Conservation (phyloP, 441 rosid genomes). For the Populus hybrid region DNA sequence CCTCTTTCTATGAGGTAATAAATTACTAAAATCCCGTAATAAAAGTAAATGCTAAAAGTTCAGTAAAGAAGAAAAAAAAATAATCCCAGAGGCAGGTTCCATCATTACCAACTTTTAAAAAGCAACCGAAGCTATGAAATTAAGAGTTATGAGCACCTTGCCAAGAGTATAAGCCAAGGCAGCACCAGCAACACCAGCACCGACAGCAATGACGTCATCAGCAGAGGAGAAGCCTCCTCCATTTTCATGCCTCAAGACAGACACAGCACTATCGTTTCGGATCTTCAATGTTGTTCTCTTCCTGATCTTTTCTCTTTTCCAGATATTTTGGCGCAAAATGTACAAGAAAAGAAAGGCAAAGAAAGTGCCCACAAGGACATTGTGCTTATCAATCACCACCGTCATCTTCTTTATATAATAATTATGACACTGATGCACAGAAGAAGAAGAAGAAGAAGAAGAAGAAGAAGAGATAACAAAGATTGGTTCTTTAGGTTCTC, state of each 20-base stretch:
- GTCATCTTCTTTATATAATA: slow-evolving; percentile 11
- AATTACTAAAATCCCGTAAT: not conserved
- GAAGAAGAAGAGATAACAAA: not conserved
- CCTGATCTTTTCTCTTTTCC: slow-evolving; percentile 12
- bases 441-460: no score
- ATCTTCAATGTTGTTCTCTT: not conserved
- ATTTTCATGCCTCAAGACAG: slow-evolving; percentile 11
- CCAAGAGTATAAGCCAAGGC: slow-evolving; percentile 78
- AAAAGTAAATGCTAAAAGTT: not conserved
- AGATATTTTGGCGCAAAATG: slow-evolving; percentile 27
- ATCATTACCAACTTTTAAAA: not conserved
- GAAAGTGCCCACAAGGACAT: slow-evolving; percentile 38
- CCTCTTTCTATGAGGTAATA: not conserved
- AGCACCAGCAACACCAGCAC: slow-evolving; percentile 83
- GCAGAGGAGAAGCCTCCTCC: slow-evolving; percentile 19
- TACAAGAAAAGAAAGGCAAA: slow-evolving; percentile 36
- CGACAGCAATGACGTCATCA: slow-evolving; percentile 57
- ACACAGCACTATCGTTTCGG: slow-evolving; percentile 1
- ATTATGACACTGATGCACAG: not conserved
- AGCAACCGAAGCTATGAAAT: not conserved
- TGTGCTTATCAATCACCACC: slow-evolving; percentile 25
- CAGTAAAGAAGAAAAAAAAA: not conserved
- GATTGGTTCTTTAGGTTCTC: not conserved
- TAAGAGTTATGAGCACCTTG: slow-evolving; percentile 33
- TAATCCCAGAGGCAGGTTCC: not conserved